Base-by-base conservation (phyloP, 2,329 filamentous ascomycete genomes). In the Talaromyces rugulosus region DNA sequence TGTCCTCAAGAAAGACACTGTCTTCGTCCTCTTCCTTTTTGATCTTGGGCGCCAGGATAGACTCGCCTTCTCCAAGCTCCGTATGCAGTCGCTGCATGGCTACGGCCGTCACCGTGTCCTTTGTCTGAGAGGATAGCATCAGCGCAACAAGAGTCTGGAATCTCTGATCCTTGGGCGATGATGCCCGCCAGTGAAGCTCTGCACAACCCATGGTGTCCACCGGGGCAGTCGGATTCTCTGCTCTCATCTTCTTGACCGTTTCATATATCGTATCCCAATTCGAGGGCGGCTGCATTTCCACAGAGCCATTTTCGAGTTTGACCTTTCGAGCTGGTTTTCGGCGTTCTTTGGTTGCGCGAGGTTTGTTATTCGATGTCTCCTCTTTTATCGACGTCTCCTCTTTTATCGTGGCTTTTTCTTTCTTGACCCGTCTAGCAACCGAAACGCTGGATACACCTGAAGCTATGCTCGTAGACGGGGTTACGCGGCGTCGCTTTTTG, bases 181-280 rank as follows among this genome's bases (percentile, higher is more conserved):
- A 79, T 0, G 70, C 70, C 6, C 71, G 74, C 76, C 76, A 80
- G 65, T 77, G 75, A 8, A 80, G 68, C 54, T 81, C 75, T 28
- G 78, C 92, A 76, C 95, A 99, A 11, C 95, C 95, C 93, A 98
- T 97, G 0, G 94, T 98, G 75, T 99, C 95, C 11, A 99, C 95
- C 0, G 94, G 90, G 0, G 95, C 95, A 0, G 77, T 80, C 5
- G 84, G 76, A 44, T 84, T 89, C 76, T 80, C 84, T 72, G 72
- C 89, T 78, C 77, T 88, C 92, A 98, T 97, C 70, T 85, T 83
- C 70, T 89, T 88, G 52, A 96, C 89, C 0, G 86, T 78, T 36
- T 83, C 78, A 77, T 97, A 99, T 62, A 96, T 87, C 61, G 87
- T 84, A 65, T 92, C 87, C 95, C 95, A 97, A 72, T 92, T 87